Conservation (phyloP, 805 yeast species). For the Yamadazyma tumulicola region DNA sequence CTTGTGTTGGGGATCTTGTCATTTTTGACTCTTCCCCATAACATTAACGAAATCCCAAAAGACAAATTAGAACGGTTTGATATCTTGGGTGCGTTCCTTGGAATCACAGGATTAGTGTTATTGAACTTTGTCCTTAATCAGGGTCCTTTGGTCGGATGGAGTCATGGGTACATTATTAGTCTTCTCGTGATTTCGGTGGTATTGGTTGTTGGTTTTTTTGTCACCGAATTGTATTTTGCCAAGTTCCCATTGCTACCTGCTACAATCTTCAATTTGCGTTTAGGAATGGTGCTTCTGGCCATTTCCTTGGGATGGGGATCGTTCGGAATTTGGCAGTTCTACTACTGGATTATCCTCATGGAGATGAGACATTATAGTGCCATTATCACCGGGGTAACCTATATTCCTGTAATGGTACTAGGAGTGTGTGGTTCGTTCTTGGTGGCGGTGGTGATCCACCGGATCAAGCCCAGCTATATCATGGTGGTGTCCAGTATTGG, state of each 20-base stretch:
- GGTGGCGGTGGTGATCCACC: constrained; percentile 47
- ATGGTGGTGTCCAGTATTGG: constrained; percentile 49
- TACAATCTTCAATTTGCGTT: constrained; percentile 42
- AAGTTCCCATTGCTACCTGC: constrained; percentile 53
- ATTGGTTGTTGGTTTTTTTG: constrained; percentile 38
- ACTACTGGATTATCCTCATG: constrained; percentile 50
- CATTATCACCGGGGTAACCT: constrained; percentile 35
- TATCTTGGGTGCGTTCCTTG: constrained; percentile 39
- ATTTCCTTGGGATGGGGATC: constrained; percentile 72
- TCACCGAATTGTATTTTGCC: constrained; percentile 45
- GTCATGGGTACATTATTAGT: constrained; percentile 51
- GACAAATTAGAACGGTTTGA: constrained; percentile 17
- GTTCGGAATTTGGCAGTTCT: constrained; percentile 72
- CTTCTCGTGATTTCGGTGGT: constrained; percentile 52
- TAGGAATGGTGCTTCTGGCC: constrained; percentile 46
- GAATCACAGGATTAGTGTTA: constrained; percentile 57
- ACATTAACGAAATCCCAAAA: constrained; percentile 5
- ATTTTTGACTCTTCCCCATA: constrained; percentile 7
- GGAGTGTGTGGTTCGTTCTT: constrained; percentile 56
- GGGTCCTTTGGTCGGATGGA: constrained; percentile 73
- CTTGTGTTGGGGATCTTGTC: constrained; percentile 14
- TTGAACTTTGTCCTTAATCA: constrained; percentile 73
- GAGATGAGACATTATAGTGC: constrained; percentile 47
- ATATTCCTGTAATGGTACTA: constrained; percentile 44
- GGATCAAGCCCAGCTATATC: constrained; percentile 47